phyloP scores from a whole-genome alignment of 2,329 filamentous ascomycete genomes.

The Penicillium carneum region DNA sequence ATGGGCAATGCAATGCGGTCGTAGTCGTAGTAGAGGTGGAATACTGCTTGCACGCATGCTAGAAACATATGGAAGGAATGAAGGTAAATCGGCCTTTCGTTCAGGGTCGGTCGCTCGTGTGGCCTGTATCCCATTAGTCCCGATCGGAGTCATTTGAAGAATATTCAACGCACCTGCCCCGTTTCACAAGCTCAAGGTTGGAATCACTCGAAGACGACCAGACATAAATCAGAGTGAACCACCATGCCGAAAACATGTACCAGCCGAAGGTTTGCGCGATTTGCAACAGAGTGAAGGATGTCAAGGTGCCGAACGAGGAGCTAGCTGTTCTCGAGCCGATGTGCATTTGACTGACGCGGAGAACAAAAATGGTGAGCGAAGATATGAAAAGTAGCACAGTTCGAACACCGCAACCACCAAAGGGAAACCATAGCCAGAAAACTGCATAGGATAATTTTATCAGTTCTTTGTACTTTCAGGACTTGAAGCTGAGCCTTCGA shows the following conservation, averaged over 20 bases:
- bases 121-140: slow-evolving; percentile 41
- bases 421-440: slow-evolving; percentile 85
- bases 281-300: slow-evolving; percentile 63
- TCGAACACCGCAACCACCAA: slow-evolving; percentile 77
- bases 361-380: slow-evolving; percentile 77
- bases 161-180: slow-evolving; percentile 63
- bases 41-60: slow-evolving; percentile 71
- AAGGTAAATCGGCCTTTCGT: slow-evolving; percentile 85
- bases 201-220: slow-evolving; percentile 69
- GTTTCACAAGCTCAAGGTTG: slow-evolving; percentile 76
- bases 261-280: slow-evolving; percentile 75
- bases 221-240: slow-evolving; percentile 82
- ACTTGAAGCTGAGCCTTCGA: neutral
- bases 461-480: slow-evolving; percentile 1
- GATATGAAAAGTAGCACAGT: slow-evolving; percentile 77
- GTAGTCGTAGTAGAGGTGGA: slow-evolving; percentile 76
- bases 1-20: slow-evolving; percentile 69
- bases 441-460: slow-evolving; percentile 57
- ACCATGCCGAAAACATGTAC: slow-evolving; percentile 77
- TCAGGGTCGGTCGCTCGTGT: slow-evolving; percentile 75
- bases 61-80: slow-evolving; percentile 73
- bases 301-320: slow-evolving; percentile 71
- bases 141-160: slow-evolving; percentile 8
- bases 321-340: slow-evolving; percentile 74
- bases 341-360: slow-evolving; percentile 85